These are phyloP conservation scores for Alternaria longipes DNA, from an alignment of 2,329 filamentous ascomycete genomes.

Conservation along the genomic window DNA sequence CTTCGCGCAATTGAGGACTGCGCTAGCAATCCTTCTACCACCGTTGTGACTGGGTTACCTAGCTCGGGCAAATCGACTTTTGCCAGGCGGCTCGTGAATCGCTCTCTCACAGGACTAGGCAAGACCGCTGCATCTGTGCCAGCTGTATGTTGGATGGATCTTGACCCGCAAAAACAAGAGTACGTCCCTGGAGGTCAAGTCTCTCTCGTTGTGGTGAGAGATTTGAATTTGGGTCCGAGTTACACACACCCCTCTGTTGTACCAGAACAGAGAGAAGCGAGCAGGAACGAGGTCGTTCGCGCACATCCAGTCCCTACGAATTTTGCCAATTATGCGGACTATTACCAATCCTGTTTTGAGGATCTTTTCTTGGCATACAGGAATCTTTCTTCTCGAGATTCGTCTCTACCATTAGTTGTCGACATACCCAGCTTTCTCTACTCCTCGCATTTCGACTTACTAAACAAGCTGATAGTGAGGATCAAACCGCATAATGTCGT, in stretches of 20 bases:
- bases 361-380: slow-evolving; percentile 70
- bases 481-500: slow-evolving; percentile 69
- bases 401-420: slow-evolving; percentile 68
- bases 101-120: slow-evolving; percentile 64
- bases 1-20: slow-evolving; percentile 53
- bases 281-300: slow-evolving; percentile 59
- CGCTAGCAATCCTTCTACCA: slow-evolving; percentile 50
- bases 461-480: slow-evolving; percentile 65
- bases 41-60: slow-evolving; percentile 74
- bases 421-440: slow-evolving; percentile 80
- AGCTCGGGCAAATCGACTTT: slow-evolving; percentile 81
- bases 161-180: slow-evolving; percentile 81
- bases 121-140: slow-evolving; percentile 35
- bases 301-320: slow-evolving; percentile 73
- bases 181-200: slow-evolving; percentile 75
- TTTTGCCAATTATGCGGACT: slow-evolving; percentile 71
- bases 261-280: slow-evolving; percentile 29
- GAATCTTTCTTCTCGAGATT: slow-evolving; percentile 53
- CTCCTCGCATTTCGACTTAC: slow-evolving; percentile 72
- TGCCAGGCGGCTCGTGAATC: slow-evolving; percentile 71
- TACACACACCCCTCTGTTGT: slow-evolving; percentile 66
- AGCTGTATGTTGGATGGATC: slow-evolving; percentile 70
- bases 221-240: slow-evolving; percentile 71
- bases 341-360: slow-evolving; percentile 71
- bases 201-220: slow-evolving; percentile 69